A percentile compares a stretch with the other conserved stretches of the same genome.
Evolutionary conservation across 768 basidiomycete genomes (phyloP).

Genomic region (Trametes cingulata): DNA sequence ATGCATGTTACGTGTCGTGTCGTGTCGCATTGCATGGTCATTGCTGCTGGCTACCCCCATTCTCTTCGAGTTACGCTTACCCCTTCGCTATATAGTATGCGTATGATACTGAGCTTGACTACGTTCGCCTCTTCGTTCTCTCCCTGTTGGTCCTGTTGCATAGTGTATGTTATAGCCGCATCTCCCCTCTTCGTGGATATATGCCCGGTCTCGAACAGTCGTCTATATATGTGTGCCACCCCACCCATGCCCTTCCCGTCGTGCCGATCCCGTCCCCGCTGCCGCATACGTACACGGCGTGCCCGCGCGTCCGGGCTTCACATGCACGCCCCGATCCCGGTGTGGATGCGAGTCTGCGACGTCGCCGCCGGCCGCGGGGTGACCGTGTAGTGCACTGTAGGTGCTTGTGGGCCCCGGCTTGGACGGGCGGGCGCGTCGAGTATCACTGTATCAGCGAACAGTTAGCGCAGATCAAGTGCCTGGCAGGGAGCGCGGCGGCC

Average conservation of each 20-base stretch:
- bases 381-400: slow-evolving; percentile 1
- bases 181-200: not conserved
- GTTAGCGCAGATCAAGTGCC: not conserved
- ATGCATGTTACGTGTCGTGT: not conserved
- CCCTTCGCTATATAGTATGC: not conserved
- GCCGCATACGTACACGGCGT: too few species aligned
- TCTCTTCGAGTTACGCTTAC: not conserved
- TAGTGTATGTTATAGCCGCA: not conserved
- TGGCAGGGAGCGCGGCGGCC: not conserved
- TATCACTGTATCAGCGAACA: not conserved
- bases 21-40: slow-evolving; percentile 6
- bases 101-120: too few species aligned
- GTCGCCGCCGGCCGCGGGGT: not conserved
- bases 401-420: slow-evolving; percentile 11
- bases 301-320: too few species aligned
- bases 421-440: not conserved
- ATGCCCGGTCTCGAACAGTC: not conserved
- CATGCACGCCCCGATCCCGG: too few species aligned
- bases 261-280: too few species aligned
- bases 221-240: too few species aligned
- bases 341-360: too few species aligned
- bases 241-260: too few species aligned
- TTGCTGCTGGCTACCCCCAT: not conserved
- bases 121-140: not conserved
- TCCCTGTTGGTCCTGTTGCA: not conserved